Percentiles rank a stretch among this genome's conserved stretches.
phyloP scores from a whole-genome alignment of 768 basidiomycete genomes.

The Tylopilus sp. region DNA sequence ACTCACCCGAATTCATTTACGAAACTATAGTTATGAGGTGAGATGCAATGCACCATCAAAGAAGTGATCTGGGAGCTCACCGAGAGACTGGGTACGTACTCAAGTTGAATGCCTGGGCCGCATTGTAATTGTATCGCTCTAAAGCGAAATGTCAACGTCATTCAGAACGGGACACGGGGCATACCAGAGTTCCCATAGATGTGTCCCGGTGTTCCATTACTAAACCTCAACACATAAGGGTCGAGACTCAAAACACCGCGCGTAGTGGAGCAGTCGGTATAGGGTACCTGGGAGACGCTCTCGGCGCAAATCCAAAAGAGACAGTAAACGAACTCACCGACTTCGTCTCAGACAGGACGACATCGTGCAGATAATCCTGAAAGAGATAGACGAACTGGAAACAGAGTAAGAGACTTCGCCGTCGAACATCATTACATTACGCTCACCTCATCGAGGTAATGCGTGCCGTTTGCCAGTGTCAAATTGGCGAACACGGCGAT shows the following conservation, averaged over 20 bases:
- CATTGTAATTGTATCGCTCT: conserved; percentile 60
- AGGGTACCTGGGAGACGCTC: conserved; percentile 40
- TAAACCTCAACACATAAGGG: conserved; percentile 49
- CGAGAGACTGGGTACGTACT: conserved; percentile 49
- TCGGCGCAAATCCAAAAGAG: background rate
- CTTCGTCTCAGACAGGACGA: conserved; percentile 44
- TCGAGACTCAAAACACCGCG: conserved; percentile 54
- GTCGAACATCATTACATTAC: background rate
- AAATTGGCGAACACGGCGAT: conserved; percentile 27
- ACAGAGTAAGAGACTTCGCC: background rate
- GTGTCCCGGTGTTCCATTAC: conserved; percentile 47
- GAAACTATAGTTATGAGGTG: conserved; percentile 34
- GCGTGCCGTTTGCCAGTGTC: background rate
- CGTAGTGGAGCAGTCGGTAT: conserved; percentile 60
- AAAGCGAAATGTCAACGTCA: background rate
- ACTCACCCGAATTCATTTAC: conserved; percentile 58
- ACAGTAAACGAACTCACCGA: conserved; percentile 34
- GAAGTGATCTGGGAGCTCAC: conserved; percentile 21
- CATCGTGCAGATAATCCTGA: conserved; percentile 48
- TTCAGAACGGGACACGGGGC: background rate
- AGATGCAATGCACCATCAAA: background rate
- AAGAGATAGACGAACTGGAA: conserved; percentile 48
- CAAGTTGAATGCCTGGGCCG: conserved; percentile 49
- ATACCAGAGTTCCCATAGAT: conserved; percentile 56
- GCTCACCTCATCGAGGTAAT: conserved; percentile 42